These are phyloP conservation scores for Rhododendron ferrugineum DNA, from an alignment of 148 eudicot genomes.

Conservation along the genomic window DNA sequence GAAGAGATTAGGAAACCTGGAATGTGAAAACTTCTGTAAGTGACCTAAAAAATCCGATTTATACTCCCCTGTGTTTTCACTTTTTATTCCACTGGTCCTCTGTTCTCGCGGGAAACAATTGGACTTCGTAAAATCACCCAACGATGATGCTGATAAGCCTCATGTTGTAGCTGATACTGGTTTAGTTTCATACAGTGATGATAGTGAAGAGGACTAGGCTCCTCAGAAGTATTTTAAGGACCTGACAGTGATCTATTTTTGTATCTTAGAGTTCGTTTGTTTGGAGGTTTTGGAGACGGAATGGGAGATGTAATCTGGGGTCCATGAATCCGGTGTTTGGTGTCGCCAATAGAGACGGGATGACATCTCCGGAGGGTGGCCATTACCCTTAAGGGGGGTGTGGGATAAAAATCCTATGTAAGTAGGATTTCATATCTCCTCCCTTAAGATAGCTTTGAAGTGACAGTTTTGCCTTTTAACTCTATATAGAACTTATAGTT, in stretches of 20 bases:
- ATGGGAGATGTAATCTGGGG: background rate
- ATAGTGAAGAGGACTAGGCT: conserved; percentile 59
- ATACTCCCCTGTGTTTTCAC: too few species aligned
- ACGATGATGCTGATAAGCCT: conserved; percentile 10
- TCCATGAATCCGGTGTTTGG: background rate
- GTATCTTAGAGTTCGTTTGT: background rate
- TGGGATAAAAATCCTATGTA: background rate
- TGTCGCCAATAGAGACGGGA: background rate
- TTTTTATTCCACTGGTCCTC: too few species aligned
- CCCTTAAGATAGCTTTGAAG: background rate
- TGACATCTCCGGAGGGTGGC: background rate
- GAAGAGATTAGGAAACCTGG: too few species aligned
- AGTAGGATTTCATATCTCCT: background rate
- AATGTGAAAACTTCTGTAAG: too few species aligned
- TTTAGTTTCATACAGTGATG: conserved; percentile 82
- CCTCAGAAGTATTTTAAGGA: background rate
- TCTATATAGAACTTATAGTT: background rate
- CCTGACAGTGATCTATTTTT: background rate
- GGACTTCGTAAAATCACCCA: conserved; percentile 6
- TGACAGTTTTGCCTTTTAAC: too few species aligned
- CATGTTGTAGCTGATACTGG: conserved; percentile 12
- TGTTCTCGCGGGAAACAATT: background rate
- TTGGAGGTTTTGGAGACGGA: background rate
- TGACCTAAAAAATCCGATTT: too few species aligned
- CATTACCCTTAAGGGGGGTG: background rate